Evolutionary conservation across 192 early-diverging fungal species (phyloP).

Genomic region (Allomyces macrogynus): DNA sequence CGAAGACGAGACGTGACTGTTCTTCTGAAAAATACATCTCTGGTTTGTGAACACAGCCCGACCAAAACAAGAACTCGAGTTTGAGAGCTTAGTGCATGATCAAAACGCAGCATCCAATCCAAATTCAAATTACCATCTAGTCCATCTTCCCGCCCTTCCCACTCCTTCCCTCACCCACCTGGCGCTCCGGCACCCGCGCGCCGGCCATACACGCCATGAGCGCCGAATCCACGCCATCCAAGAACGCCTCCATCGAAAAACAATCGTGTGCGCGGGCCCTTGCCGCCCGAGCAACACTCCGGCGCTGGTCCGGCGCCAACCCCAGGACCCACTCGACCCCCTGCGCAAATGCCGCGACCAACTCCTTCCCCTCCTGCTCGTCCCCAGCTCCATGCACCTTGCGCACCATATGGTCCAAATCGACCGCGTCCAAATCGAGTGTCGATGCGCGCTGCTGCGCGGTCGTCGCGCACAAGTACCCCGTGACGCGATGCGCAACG

Average conservation of each 20-base stretch:
- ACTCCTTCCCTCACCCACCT: background rate
- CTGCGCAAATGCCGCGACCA: background rate
- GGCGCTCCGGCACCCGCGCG: background rate
- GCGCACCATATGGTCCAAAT: background rate
- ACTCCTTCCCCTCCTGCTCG: background rate
- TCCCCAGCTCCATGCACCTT: background rate
- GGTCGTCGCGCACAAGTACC: slow-evolving; percentile 44
- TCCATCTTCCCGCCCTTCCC: background rate
- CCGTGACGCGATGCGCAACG: slow-evolving; percentile 47
- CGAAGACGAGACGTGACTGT: background rate
- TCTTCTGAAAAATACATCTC: background rate
- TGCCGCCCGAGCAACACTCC: background rate
- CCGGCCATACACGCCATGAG: background rate
- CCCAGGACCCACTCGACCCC: background rate
- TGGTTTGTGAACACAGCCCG: background rate
- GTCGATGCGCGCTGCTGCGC: slow-evolving; percentile 3
- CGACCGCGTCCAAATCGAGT: background rate
- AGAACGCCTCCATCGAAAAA: background rate
- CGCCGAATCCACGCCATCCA: background rate
- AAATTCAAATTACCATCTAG: background rate
- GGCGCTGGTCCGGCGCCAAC: background rate
- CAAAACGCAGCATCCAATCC: background rate
- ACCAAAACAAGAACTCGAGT: too few species aligned
- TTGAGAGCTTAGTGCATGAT: too few species aligned
- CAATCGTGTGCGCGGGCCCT: background rate